Evolutionary conservation across 1,139 yeast genomes (phyloP).

Genomic region (Meyerozyma smithsonii): DNA sequence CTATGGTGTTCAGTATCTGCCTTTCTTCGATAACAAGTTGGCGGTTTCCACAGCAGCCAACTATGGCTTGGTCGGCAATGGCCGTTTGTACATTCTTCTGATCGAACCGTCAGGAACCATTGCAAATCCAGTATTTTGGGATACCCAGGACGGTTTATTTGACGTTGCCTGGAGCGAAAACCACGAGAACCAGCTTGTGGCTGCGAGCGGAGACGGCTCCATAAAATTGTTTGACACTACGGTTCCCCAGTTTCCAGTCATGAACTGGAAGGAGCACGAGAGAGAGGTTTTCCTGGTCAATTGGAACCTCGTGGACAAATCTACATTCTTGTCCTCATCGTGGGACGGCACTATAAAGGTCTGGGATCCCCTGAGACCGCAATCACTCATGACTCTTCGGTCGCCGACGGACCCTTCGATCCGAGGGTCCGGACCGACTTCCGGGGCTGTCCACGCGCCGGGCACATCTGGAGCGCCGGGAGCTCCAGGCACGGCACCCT

Average conservation of each 20-base stretch:
- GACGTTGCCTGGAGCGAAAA: conserved; percentile 87
- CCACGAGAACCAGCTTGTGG: conserved; percentile 80
- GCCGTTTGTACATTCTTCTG: conserved; percentile 65
- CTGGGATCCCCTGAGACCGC: conserved; percentile 58
- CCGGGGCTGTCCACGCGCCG: not conserved
- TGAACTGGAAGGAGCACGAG: conserved; percentile 72
- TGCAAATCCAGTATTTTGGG: conserved; percentile 55
- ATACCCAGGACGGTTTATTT: conserved; percentile 90
- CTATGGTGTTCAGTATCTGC: conserved; percentile 84
- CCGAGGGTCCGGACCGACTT: not conserved
- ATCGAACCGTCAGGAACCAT: conserved; percentile 65
- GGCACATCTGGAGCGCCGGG: conserved; percentile 1
- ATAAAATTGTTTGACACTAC: conserved; percentile 75
- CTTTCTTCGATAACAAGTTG: conserved; percentile 81
- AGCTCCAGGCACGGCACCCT: conserved; percentile 2
- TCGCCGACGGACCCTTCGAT: conserved; percentile 25
- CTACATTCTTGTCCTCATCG: conserved; percentile 67
- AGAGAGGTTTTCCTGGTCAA: conserved; percentile 83
- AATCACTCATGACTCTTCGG: conserved; percentile 56
- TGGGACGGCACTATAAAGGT: conserved; percentile 92
- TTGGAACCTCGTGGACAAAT: conserved; percentile 82
- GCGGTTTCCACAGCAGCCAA: conserved; percentile 92
- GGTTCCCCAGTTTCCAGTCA: conserved; percentile 66
- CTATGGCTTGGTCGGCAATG: conserved; percentile 93
- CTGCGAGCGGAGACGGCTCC: conserved; percentile 89